Conservation (phyloP, 495 filamentous ascomycete genomes). For the Trypethelium eluteriae region DNA sequence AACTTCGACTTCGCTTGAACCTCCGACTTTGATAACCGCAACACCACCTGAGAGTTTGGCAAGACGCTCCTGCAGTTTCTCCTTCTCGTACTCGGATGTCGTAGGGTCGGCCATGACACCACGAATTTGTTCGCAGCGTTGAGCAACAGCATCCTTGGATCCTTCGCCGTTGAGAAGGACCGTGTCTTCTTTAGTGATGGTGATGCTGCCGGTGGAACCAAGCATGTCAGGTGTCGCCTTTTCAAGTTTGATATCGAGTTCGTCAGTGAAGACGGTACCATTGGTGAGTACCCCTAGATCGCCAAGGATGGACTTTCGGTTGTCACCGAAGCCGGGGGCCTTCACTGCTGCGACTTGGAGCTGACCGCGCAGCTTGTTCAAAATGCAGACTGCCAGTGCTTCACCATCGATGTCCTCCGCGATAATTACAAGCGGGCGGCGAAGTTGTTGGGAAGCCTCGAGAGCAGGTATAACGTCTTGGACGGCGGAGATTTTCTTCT, state of each 20-base stretch:
- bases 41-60: conserved; percentile 99
- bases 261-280: conserved; percentile 93
- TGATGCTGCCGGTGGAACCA: conserved; percentile 93
- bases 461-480: conserved; percentile 98
- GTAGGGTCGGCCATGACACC: conserved; percentile 87
- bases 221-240: conserved; percentile 94
- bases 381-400: conserved; percentile 94
- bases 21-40: conserved; percentile 98
- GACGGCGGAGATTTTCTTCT: conserved; percentile 99
- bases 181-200: conserved; percentile 99
- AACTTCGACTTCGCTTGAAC: conserved; percentile 95
- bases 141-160: conserved; percentile 83
- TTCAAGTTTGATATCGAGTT: conserved; percentile 97
- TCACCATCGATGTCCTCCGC: conserved; percentile 99
- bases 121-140: conserved; percentile 98
- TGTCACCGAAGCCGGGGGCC: conserved; percentile 98
- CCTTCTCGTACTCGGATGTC: conserved; percentile 98
- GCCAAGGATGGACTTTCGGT: conserved; percentile 98
- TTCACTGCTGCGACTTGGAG: conserved; percentile 98
- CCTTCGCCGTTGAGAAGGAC: conserved; percentile 98
- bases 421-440: conserved; percentile 94
- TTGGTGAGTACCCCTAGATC: conserved; percentile 94
- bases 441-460: conserved; percentile 89
- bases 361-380: conserved; percentile 99
- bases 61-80: conserved; percentile 99